Evolutionary conservation across 768 basidiomycete species (phyloP).

Genomic region (Tephrocybe rancida): DNA sequence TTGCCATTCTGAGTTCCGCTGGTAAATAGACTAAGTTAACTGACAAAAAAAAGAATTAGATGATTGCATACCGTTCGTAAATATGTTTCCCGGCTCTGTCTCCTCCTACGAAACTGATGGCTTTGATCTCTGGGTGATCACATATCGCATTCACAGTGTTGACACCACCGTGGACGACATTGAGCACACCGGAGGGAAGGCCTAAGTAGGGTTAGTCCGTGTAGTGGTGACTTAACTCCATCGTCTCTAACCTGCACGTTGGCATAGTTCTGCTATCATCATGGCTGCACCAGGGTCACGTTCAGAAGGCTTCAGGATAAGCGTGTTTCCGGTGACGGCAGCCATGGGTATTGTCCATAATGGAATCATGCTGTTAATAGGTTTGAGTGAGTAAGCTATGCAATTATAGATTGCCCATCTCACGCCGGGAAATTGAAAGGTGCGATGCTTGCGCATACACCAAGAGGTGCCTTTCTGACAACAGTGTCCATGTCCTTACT

Average conservation of each 20-base stretch:
- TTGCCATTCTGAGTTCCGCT: slow-evolving; percentile 88
- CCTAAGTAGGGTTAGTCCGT: slow-evolving; percentile 36
- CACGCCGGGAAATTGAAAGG: slow-evolving; percentile 94
- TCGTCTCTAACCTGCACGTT: slow-evolving; percentile 64
- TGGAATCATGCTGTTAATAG: slow-evolving; percentile 79
- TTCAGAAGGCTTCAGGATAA: slow-evolving; percentile 95
- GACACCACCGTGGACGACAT: slow-evolving; percentile 88
- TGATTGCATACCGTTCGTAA: slow-evolving; percentile 66
- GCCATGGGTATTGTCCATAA: slow-evolving; percentile 96
- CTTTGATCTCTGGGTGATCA: slow-evolving; percentile 88
- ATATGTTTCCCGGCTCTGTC: slow-evolving; percentile 94
- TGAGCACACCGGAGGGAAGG: slow-evolving; percentile 86
- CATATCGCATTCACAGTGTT: slow-evolving; percentile 94
- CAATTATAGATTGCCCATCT: slow-evolving; percentile 23
- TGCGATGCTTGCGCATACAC: slow-evolving; percentile 84
- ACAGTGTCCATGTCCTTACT: slow-evolving; percentile 98
- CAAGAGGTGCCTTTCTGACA: slow-evolving; percentile 80
- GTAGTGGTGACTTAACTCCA: neutral
- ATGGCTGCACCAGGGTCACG: slow-evolving; percentile 96
- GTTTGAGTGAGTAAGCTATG: slow-evolving; percentile 2
- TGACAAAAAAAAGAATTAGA: neutral
- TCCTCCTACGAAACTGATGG: slow-evolving; percentile 96
- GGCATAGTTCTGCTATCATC: slow-evolving; percentile 95
- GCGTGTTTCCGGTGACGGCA: slow-evolving; percentile 87
- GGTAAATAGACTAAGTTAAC: slow-evolving; percentile 8